phyloP scores from a whole-genome alignment of 2,329 filamentous ascomycete species.

The Ampelomyces quisqualis region DNA sequence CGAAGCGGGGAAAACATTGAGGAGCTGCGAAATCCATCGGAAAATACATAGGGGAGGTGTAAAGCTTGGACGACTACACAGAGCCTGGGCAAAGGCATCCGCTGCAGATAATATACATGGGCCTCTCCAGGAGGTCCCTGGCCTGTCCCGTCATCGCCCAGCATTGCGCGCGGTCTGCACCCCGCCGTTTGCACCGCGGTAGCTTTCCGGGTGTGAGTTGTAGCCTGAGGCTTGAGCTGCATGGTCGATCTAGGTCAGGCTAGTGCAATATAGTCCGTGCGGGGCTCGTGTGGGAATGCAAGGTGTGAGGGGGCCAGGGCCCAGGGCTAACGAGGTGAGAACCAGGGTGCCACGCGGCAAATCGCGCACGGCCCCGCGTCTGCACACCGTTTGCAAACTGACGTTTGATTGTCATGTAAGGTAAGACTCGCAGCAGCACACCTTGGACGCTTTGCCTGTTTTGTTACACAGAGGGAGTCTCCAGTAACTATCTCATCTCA shows the following conservation, averaged over 20 bases:
- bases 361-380: constrained; percentile 3
- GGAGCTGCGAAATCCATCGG: constrained; percentile 18
- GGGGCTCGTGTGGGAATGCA: too few relatives aligned
- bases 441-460: too few relatives aligned
- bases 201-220: constrained; percentile 14
- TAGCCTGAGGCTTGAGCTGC: constrained; percentile 13
- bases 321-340: background rate
- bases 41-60: constrained; percentile 14
- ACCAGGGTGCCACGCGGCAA: constrained; percentile 2
- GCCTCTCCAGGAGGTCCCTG: constrained; percentile 15
- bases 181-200: too few relatives aligned
- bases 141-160: constrained; percentile 14
- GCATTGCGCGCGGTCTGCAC: constrained; percentile 14
- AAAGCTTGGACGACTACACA: background rate
- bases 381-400: background rate
- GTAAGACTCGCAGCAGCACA: too few relatives aligned
- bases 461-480: too few relatives aligned
- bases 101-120: constrained; percentile 7
- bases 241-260: constrained; percentile 16
- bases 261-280: constrained; percentile 17
- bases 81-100: constrained; percentile 8
- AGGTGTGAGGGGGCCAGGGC: too few relatives aligned
- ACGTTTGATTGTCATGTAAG: too few relatives aligned
- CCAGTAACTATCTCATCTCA: too few relatives aligned
- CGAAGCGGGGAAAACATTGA: constrained; percentile 20